Conservation (phyloP, 1,284 basidiomycete genomes). For the Cryptococcus maquisensis region DNA sequence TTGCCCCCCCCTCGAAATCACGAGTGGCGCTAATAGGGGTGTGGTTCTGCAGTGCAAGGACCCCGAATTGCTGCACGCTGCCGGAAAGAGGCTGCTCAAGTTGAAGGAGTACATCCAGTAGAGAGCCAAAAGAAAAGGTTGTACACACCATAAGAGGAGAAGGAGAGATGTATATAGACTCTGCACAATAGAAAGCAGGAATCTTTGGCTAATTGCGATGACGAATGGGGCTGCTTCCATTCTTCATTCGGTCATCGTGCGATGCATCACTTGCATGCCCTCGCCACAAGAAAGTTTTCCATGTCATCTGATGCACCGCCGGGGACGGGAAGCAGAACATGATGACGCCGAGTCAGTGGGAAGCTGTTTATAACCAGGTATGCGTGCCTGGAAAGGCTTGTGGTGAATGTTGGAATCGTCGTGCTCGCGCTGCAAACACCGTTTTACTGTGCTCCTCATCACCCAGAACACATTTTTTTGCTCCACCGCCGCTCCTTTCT, state of each 20-base stretch:
- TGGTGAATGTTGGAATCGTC: too few species aligned
- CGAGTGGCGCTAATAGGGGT: background rate
- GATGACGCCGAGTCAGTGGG: background rate
- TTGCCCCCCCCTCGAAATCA: background rate
- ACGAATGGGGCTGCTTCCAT: background rate
- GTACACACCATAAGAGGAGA: background rate
- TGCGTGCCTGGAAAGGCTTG: background rate
- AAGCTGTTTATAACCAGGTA: background rate
- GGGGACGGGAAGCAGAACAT: too few species aligned
- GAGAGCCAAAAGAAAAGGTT: too few species aligned
- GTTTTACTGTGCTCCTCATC: too few species aligned
- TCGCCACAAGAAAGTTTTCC: too few species aligned
- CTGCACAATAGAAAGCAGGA: background rate
- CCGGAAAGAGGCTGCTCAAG: conserved; percentile 68
- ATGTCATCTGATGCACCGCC: background rate
- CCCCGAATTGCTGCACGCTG: conserved; percentile 68
- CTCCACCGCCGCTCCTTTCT: too few species aligned
- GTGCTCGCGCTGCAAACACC: too few species aligned
- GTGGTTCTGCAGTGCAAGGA: conserved; percentile 72
- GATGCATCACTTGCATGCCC: background rate
- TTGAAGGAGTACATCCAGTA: conserved; percentile 61
- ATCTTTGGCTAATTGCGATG: too few species aligned
- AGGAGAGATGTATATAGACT: background rate
- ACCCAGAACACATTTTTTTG: too few species aligned
- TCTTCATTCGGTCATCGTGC: too few species aligned